Percentiles rank a stretch among this genome's conserved stretches.
phyloP scores from a whole-genome alignment of 2,329 filamentous ascomycete species.

The Cercospora sp. region DNA sequence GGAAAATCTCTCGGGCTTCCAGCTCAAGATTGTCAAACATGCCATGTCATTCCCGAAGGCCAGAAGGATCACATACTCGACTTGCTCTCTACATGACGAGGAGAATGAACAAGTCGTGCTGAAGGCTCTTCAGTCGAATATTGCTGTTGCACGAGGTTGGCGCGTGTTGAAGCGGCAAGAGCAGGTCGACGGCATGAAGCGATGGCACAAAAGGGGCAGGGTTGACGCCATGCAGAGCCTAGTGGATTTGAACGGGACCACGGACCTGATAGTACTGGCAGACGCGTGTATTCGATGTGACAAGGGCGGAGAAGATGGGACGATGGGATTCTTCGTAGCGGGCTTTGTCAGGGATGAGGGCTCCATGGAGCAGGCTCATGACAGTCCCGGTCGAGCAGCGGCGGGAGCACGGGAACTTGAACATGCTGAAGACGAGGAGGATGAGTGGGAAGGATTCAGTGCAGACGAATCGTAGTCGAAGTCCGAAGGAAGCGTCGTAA shows the following conservation, averaged over 20 bases:
- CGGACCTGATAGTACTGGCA: slow-evolving; percentile 47
- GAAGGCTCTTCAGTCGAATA: slow-evolving; percentile 65
- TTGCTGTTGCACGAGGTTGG: slow-evolving; percentile 72
- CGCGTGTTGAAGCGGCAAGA: slow-evolving; percentile 67
- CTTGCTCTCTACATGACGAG: slow-evolving; percentile 81
- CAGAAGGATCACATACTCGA: slow-evolving; percentile 81
- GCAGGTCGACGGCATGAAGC: slow-evolving; percentile 73
- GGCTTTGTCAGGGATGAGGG: slow-evolving; percentile 67
- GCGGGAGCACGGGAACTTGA: neutral
- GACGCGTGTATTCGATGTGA: slow-evolving; percentile 80
- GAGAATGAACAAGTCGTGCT: slow-evolving; percentile 89
- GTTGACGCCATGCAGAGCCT: slow-evolving; percentile 41
- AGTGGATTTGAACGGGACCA: neutral
- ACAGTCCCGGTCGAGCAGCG: neutral
- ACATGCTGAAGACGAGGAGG: slow-evolving; percentile 31
- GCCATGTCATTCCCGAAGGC: slow-evolving; percentile 79
- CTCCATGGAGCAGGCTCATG: neutral
- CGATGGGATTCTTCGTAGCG: slow-evolving; percentile 96
- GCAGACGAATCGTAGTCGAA: slow-evolving; percentile 32
- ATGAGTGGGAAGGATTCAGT: slow-evolving; percentile 49
- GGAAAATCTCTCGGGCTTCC: slow-evolving; percentile 73
- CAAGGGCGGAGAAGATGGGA: slow-evolving; percentile 76
- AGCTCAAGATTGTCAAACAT: slow-evolving; percentile 77
- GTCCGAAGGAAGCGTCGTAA: neutral
- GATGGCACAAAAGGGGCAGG: slow-evolving; percentile 66